These are phyloP conservation scores for Hypoxylon sp. DNA, from an alignment of 2,329 filamentous ascomycete genomes.

Conservation along the genomic window DNA sequence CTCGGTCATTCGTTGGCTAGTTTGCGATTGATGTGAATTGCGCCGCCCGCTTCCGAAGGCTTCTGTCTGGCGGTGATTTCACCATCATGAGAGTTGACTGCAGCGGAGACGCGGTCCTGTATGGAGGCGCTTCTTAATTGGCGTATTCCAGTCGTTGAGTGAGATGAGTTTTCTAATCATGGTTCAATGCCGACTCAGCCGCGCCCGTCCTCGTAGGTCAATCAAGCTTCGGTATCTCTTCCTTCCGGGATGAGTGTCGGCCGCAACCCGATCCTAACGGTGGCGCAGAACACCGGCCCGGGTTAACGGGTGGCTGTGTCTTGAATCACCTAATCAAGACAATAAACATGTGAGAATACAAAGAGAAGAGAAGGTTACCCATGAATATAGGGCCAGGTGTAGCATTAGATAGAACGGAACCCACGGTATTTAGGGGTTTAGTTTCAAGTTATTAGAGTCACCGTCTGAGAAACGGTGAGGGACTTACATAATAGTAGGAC, in stretches of 20 bases:
- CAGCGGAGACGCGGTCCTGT: background rate
- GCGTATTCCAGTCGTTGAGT: background rate
- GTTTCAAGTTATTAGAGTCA: background rate
- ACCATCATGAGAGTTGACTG: background rate
- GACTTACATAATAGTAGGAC: too few relatives aligned
- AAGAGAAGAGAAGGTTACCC: background rate
- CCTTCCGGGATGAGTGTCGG: background rate
- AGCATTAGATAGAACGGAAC: background rate
- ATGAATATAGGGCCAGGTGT: background rate
- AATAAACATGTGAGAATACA: background rate
- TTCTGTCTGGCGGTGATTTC: background rate
- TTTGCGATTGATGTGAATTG: background rate
- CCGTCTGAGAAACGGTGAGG: background rate
- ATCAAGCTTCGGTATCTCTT: background rate
- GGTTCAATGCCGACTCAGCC: background rate
- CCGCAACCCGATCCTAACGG: slow-evolving; percentile 23
- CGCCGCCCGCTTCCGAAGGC: background rate
- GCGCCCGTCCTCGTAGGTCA: background rate
- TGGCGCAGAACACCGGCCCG: slow-evolving; percentile 15
- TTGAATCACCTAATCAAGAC: background rate
- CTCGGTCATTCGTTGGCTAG: background rate
- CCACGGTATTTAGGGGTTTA: background rate
- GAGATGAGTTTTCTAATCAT: background rate
- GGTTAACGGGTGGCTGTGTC: too few relatives aligned
- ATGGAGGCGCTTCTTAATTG: background rate